Evolutionary conservation across 2,329 filamentous ascomycete genomes (phyloP).

Genomic region (Colletotrichum tamarilloi): DNA sequence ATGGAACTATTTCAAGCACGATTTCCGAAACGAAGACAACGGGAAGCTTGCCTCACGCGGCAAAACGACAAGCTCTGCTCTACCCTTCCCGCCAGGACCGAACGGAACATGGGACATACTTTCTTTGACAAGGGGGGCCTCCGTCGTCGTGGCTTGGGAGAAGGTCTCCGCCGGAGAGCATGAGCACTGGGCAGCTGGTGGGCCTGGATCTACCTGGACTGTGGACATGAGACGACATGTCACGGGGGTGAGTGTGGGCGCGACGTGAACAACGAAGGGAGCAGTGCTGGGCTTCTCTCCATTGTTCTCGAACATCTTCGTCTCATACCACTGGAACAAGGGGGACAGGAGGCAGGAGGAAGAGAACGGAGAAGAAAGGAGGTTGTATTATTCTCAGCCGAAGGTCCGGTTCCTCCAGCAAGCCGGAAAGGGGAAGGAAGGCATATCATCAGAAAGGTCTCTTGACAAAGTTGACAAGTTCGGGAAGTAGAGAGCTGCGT

Average conservation of each 20-base stretch:
- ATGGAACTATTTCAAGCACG: conserved; percentile 9
- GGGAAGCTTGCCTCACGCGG: neutral
- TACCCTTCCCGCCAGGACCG: neutral
- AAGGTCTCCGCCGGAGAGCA: conserved; percentile 12
- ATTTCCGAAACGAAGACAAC: conserved; percentile 25
- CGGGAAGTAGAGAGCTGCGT: neutral
- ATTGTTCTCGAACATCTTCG: conserved; percentile 25
- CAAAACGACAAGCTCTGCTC: neutral
- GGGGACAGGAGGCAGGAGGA: neutral
- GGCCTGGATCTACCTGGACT: conserved; percentile 17
- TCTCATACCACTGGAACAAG: conserved; percentile 1
- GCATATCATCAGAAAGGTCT: neutral
- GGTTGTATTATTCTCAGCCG: neutral
- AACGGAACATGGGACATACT: too few species aligned
- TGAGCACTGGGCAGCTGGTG: conserved; percentile 23
- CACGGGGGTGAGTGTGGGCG: neutral
- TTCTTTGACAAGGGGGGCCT: neutral
- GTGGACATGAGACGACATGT: conserved; percentile 29
- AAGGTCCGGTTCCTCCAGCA: neutral
- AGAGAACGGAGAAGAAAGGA: neutral
- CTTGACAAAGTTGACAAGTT: neutral
- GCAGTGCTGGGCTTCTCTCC: neutral
- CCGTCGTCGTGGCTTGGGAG: neutral
- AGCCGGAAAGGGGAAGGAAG: neutral
- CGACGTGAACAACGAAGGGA: neutral